phyloP scores from a whole-genome alignment of 805 yeast species.

The Pichia cephalocereana region DNA sequence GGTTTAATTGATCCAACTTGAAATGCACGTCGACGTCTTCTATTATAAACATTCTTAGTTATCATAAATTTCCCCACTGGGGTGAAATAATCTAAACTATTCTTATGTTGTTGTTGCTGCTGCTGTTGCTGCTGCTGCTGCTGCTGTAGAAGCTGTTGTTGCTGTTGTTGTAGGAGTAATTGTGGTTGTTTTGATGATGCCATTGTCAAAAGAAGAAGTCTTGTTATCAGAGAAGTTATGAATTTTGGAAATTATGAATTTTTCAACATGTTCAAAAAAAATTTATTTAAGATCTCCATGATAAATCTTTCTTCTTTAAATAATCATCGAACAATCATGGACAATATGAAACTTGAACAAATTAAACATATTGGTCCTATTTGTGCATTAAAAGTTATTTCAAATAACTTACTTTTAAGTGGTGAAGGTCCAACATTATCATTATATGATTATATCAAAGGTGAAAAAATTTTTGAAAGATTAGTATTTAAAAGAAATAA shows the following conservation, averaged over 20 bases:
- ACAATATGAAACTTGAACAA: not conserved
- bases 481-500: constrained; percentile 62
- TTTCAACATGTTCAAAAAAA: too few relatives aligned
- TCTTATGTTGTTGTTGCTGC: constrained; percentile 31
- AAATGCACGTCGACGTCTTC: constrained; percentile 24
- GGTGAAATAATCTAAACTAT: constrained; percentile 74
- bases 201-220: too few relatives aligned
- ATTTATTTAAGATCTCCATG: too few relatives aligned
- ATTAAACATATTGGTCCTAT: constrained; percentile 56
- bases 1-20: constrained; percentile 53
- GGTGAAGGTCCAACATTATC: constrained; percentile 69
- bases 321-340: too few relatives aligned
- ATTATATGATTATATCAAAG: constrained; percentile 37
- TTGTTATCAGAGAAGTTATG: too few relatives aligned
- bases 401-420: constrained; percentile 33
- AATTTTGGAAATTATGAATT: too few relatives aligned
- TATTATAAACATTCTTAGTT: constrained; percentile 35
- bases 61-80: constrained; percentile 57
- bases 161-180: not conserved
- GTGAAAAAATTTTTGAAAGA: constrained; percentile 26
- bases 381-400: constrained; percentile 44
- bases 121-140: constrained; percentile 2
- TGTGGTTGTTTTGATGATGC: not conserved
- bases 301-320: too few relatives aligned
- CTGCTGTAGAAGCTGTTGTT: not conserved